These are phyloP conservation scores for Nymphaea colorata DNA, from an alignment of 164 flowering plant species.

Conservation along the genomic window DNA sequence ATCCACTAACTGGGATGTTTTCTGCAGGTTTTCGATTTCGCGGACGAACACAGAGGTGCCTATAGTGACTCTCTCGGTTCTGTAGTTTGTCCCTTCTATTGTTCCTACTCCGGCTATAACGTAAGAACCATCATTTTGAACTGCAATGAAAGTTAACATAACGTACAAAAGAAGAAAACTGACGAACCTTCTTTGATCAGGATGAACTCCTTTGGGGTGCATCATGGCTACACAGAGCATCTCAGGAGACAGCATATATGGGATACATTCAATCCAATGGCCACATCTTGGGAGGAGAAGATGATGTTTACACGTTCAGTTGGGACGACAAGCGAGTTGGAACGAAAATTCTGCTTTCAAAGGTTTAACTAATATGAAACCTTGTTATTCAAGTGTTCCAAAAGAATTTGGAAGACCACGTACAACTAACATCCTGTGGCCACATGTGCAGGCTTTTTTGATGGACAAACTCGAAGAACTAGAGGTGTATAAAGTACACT, in stretches of 20 bases:
- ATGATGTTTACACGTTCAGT: conserved; percentile 73
- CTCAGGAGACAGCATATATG: conserved; percentile 42
- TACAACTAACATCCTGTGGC: not conserved
- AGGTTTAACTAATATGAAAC: conserved; percentile 22
- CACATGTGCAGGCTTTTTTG: conserved; percentile 39
- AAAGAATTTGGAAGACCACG: too few species aligned
- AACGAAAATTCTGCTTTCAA: conserved; percentile 75
- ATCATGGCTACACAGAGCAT: conserved; percentile 81
- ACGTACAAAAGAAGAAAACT: not conserved
- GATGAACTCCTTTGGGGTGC: conserved; percentile 99
- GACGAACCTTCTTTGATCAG: conserved; percentile 17
- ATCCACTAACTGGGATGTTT: not conserved
- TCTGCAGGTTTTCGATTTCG: conserved; percentile 74
- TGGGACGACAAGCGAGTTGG: conserved; percentile 94
- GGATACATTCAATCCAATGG: conserved; percentile 77
- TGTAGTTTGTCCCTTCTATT: conserved; percentile 89
- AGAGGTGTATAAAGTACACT: conserved; percentile 57
- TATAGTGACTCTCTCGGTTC: conserved; percentile 73
- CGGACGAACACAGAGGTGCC: conserved; percentile 70
- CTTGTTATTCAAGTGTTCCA: too few species aligned
- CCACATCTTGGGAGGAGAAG: conserved; percentile 67
- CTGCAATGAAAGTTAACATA: not conserved
- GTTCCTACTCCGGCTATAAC: conserved; percentile 89
- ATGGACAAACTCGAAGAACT: conserved; percentile 39
- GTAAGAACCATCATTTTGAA: conserved; percentile 23